Percentiles rank a stretch among this genome's conserved stretches.
Evolutionary conservation across 352 stramenopile species (phyloP).

Genomic region (Blastocystis sp.): DNA sequence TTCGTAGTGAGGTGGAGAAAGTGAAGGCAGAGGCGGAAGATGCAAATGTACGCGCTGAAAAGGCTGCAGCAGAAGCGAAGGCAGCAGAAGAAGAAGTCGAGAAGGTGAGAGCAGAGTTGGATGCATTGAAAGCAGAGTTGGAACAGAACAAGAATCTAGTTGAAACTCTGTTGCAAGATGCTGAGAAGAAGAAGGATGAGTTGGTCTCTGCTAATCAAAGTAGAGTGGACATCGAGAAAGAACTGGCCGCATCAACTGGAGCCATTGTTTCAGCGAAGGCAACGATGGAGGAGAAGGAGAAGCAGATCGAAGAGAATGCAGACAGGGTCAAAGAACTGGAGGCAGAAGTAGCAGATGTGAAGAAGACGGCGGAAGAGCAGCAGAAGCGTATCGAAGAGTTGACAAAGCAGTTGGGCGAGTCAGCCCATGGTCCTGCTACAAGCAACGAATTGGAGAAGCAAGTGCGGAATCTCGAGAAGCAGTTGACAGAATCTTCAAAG

Average conservation of each 20-base stretch:
- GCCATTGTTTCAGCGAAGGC: not conserved
- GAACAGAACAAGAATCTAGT: not conserved
- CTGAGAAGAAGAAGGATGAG: not conserved
- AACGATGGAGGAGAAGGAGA: not conserved
- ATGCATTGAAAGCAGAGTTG: not conserved
- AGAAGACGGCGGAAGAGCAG: not conserved
- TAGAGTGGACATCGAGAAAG: not conserved
- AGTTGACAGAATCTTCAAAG: not conserved
- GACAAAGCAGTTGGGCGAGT: not conserved
- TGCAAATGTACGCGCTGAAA: not conserved
- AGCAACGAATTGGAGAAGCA: not conserved
- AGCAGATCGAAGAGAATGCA: not conserved
- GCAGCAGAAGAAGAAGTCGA: not conserved
- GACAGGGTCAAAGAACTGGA: not conserved
- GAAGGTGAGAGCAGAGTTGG: not conserved
- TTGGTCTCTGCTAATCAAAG: not conserved
- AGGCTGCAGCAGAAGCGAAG: not conserved
- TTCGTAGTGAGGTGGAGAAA: not conserved
- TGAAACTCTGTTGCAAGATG: not conserved
- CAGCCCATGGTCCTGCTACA: not conserved
- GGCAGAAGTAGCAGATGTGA: not conserved
- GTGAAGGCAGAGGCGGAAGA: not conserved
- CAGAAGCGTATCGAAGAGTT: constrained; percentile 28
- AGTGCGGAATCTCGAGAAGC: not conserved
- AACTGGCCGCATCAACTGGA: not conserved